These are phyloP conservation scores for Paecilomyces niveus DNA, from an alignment of 2,329 filamentous ascomycete genomes.

Conservation along the genomic window DNA sequence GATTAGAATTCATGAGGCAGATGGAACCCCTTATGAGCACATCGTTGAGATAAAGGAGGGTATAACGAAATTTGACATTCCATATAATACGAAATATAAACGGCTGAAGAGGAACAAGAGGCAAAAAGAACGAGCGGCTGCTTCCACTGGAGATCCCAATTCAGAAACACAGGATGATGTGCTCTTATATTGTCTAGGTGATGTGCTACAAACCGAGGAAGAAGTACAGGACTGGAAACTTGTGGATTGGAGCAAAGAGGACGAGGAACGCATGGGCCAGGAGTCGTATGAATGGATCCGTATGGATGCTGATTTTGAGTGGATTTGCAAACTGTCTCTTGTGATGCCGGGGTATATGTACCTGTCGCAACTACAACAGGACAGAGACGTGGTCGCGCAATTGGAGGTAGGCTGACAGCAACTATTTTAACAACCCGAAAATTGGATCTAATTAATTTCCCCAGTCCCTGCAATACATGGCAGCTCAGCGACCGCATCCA, in stretches of 20 bases:
- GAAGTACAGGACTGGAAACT: constrained; percentile 80
- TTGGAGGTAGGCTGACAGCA: constrained; percentile 44
- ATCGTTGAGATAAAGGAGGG: constrained; percentile 92
- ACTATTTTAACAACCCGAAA: too few species aligned
- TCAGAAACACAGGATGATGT: constrained; percentile 69
- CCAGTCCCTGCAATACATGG: constrained; percentile 67
- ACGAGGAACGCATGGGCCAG: constrained; percentile 84
- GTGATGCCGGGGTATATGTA: constrained; percentile 96
- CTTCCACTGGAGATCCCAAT: constrained; percentile 55
- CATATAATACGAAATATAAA: constrained; percentile 99
- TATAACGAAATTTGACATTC: constrained; percentile 80
- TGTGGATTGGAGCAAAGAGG: constrained; percentile 80
- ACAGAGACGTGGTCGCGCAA: constrained; percentile 90
- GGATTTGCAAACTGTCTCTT: constrained; percentile 78
- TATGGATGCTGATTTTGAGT: constrained; percentile 96
- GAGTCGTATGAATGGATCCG: constrained; percentile 99
- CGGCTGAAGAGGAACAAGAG: constrained; percentile 81
- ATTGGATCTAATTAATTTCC: constrained; percentile 3
- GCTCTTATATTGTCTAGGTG: constrained; percentile 83
- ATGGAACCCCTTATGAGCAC: constrained; percentile 96
- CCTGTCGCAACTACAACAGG: constrained; percentile 92
- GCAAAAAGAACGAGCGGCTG: constrained; percentile 68
- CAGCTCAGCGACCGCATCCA: constrained; percentile 60
- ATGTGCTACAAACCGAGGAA: constrained; percentile 75
- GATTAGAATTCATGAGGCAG: constrained; percentile 93